Conservation (phyloP, 2,329 filamentous ascomycete species). For the Didymella keratinophila region DNA sequence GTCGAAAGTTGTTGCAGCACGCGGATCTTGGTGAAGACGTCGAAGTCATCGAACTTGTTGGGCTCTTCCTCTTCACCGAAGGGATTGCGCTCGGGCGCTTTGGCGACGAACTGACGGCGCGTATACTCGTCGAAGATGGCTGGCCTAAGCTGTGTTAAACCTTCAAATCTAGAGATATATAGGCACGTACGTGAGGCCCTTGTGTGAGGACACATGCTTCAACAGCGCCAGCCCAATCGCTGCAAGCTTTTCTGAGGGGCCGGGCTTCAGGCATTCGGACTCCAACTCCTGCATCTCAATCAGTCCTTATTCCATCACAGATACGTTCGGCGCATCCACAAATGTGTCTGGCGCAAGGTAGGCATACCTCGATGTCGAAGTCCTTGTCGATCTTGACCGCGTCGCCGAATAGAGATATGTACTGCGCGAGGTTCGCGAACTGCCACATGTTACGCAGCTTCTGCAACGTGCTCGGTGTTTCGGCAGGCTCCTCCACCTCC, state of each 20-base stretch:
- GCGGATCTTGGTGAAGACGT: conserved; percentile 80
- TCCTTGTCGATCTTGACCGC: conserved; percentile 88
- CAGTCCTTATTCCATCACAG: conserved; percentile 34
- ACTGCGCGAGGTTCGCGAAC: conserved; percentile 93
- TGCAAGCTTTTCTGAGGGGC: conserved; percentile 73
- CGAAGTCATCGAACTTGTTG: conserved; percentile 79
- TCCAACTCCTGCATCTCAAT: conserved; percentile 75
- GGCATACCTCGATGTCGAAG: conserved; percentile 83
- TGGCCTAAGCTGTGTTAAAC: conserved; percentile 60
- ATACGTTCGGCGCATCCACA: conserved; percentile 23
- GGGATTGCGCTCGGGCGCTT: conserved; percentile 79
- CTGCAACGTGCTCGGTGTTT: conserved; percentile 60
- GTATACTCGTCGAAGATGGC: conserved; percentile 95
- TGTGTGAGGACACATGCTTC: conserved; percentile 93
- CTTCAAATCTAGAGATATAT: background rate
- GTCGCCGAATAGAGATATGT: conserved; percentile 88
- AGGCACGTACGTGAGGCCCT: conserved; percentile 79
- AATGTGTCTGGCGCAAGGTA: conserved; percentile 30
- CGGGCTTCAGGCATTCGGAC: conserved; percentile 81
- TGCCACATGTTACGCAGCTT: conserved; percentile 91
- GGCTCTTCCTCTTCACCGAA: conserved; percentile 81
- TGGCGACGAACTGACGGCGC: conserved; percentile 84
- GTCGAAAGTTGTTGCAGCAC: conserved; percentile 88
- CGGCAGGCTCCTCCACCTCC: conserved; percentile 58
- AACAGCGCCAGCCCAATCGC: conserved; percentile 86